Percentiles rank a stretch among this genome's conserved stretches.
Conservation (phyloP, 2,329 filamentous ascomycete species). For the Nemania sp. region DNA sequence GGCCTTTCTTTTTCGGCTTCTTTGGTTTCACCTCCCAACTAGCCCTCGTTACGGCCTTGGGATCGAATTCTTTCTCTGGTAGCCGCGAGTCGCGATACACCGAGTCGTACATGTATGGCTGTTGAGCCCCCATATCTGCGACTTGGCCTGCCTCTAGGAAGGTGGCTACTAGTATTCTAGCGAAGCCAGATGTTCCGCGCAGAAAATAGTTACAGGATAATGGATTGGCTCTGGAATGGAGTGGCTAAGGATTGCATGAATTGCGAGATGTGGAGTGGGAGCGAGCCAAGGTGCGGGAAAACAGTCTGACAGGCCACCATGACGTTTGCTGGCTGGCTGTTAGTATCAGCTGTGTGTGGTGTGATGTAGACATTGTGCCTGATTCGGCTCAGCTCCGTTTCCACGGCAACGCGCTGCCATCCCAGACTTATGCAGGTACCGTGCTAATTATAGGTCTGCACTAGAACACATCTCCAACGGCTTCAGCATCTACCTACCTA, state of each 20-base stretch:
- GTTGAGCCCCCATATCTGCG: slow-evolving; percentile 36
- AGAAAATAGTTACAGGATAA: slow-evolving; percentile 4
- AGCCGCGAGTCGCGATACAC: slow-evolving; percentile 32
- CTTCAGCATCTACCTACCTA: not conserved
- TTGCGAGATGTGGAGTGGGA: not conserved
- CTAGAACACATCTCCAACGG: not conserved
- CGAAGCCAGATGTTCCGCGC: slow-evolving; percentile 25
- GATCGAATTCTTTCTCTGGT: slow-evolving; percentile 57
- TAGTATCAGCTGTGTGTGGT: not conserved
- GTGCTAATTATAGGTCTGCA: slow-evolving; percentile 18
- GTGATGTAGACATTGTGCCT: slow-evolving; percentile 17
- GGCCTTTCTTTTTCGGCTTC: slow-evolving; percentile 70
- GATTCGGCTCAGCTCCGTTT: slow-evolving; percentile 25
- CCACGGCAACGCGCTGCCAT: slow-evolving; percentile 33
- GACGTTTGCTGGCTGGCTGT: slow-evolving; percentile 1
- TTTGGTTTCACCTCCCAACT: slow-evolving; percentile 68
- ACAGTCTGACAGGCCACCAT: too few relatives aligned
- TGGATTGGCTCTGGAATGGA: slow-evolving; percentile 15
- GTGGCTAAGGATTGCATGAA: not conserved
- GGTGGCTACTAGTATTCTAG: too few relatives aligned
- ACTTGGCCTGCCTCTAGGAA: too few relatives aligned
- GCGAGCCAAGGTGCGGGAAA: not conserved
- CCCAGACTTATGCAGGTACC: slow-evolving; percentile 13
- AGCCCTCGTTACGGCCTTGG: slow-evolving; percentile 80
- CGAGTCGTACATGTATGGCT: slow-evolving; percentile 39